Conservation (phyloP, 805 yeast genomes). For the Wickerhamomyces mucosus region DNA sequence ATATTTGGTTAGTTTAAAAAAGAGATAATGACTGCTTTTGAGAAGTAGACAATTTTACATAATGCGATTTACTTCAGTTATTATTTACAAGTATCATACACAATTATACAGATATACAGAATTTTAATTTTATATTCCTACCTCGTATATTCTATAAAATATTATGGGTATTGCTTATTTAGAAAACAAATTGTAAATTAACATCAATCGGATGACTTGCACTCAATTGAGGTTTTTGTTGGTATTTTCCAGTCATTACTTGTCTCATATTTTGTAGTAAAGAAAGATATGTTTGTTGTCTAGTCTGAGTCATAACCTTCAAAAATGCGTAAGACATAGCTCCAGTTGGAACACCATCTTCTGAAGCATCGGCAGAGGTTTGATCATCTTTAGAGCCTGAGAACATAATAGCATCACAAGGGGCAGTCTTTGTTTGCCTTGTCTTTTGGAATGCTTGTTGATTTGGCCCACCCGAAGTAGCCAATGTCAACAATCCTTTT, state of each 20-base stretch:
- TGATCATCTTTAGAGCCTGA: constrained; percentile 67
- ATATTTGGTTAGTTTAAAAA: constrained; percentile 76
- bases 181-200: constrained; percentile 33
- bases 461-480: constrained; percentile 29
- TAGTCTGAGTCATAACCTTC: constrained; percentile 42
- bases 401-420: constrained; percentile 58
- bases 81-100: too few relatives aligned
- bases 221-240: constrained; percentile 67
- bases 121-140: too few relatives aligned
- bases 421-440: constrained; percentile 45
- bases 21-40: too few relatives aligned
- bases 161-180: too few relatives aligned
- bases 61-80: too few relatives aligned
- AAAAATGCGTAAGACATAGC: constrained; percentile 70
- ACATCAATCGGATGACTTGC: constrained; percentile 60
- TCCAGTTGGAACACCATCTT: constrained; percentile 58
- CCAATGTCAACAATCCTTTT: constrained; percentile 31
- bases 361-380: constrained; percentile 50
- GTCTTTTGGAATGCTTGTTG: constrained; percentile 30
- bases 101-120: too few relatives aligned
- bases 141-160: too few relatives aligned
- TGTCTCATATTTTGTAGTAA: constrained; percentile 52
- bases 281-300: constrained; percentile 49
- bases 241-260: constrained; percentile 47
- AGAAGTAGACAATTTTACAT: too few relatives aligned